Base-by-base conservation (phyloP, 2,329 filamentous ascomycete genomes). In the Colletotrichum salicis region DNA sequence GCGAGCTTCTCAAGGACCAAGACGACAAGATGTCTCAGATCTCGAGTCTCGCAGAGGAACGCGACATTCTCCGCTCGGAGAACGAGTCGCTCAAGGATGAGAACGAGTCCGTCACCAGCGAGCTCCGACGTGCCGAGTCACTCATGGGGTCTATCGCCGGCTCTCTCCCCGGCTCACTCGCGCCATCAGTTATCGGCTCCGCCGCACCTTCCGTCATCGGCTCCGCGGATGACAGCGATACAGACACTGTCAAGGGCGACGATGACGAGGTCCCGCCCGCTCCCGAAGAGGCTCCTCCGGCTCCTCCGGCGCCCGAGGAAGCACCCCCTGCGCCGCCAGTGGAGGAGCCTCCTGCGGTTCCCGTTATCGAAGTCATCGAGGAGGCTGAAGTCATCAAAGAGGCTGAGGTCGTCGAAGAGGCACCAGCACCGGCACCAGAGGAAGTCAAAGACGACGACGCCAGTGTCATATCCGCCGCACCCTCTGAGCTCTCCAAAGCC, bases 1-100 rank as follows among this genome's bases (percentile, higher is more conserved):
- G 54, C 7, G 62, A 45, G 1, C 66, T 74, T 4, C 73, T 74
- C 51, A 67, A 61, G 52, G 73, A 74, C 24, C 71, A 73, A 12
- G 73, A 74, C 19, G 73, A 74, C 19, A 63, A 70, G 31, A 61
- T 52, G 10, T 74, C 73, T 12, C 70, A 67, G 60, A 72, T 74
- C 1, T 64, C 71, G 19, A 64, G 58, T 29, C 65, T 74, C 24
- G 37, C 61, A 2, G 71, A 70, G 22, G 73, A 74, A 29, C 57
- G 73, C 19, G 48, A 70, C 48, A 61, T 45, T 7, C 71, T 74
- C 6, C 64, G 55, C 19, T 66, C 69, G 5, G 69, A 71, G 55
- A 71, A 64, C n/a, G 54, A n/a, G 1, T 69, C 66, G 11, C 71
- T 74, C 27, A 73, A 52, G 52, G 73, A 74, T 4, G 73, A 74